Base-by-base conservation (phyloP, 345 rosid genomes). In the Citrus reticulata region DNA sequence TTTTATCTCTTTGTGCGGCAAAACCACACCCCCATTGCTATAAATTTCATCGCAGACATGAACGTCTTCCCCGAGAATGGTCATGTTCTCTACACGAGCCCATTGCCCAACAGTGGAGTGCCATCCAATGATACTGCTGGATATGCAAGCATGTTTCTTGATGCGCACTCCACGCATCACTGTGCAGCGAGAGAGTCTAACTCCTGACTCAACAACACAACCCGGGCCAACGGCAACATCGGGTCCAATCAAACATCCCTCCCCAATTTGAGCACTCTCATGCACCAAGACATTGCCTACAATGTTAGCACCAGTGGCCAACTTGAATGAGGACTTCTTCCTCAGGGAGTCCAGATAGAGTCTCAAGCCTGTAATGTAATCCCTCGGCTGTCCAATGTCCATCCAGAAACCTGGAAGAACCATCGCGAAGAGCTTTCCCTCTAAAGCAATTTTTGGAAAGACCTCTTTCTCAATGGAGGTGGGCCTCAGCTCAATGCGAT, bases 351-450 rank as follows among this genome's bases (percentile, higher is more conserved):
- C 98, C n/a, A 96, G 91, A 83, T 96, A 96, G 69, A 96, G 99
- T 80, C 97, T 91, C 68, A 96, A 84, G 20, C 99, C 99, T 0
- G 95, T 86, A 46, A 96, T 96, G 91, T 96, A 96, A 74, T 96
- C 99, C 80, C 88, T 90, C 17, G 99, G 99, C 85, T 96, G 99
- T 73, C 99, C 99, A 62, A 96, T 93, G 87, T 96, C 99, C 99
- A 96, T 96, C 99, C 99, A 96, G 72, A 96, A 96, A 27, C 99
- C 99, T 0, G 98, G 97, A 63, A 96, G 88, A 55, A 92, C 99
- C 98, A 96, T 96, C 1, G 97, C 99, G 9, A 77, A 94, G 73
- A 96, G 97, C 77, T 90, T 88, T 74, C 87, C 82, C 22, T 86
- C 92, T 5, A 94, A 86, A n/a, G 98, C 97, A 77, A 96, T 94